Base-by-base conservation (phyloP, 2,329 filamentous ascomycete species). In the Scedosporium minutisporum region DNA sequence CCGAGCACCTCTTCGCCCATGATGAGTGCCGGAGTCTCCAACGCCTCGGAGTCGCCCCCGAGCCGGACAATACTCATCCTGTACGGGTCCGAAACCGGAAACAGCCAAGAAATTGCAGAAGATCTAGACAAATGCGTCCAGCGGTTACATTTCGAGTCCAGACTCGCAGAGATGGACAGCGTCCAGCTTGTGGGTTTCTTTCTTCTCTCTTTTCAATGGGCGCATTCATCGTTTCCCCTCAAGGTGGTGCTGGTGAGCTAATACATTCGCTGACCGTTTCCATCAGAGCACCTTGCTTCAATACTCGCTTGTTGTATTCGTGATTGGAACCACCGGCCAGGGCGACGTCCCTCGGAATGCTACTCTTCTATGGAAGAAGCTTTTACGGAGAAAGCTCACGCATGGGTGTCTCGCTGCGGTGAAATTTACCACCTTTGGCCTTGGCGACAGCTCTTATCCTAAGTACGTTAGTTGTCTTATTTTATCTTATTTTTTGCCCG, bases 71-170 rank as follows among this genome's bases (percentile, higher is more conserved):
- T 83, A 59, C 83, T 96, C 67, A 81, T 99, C 63, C 82, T 96
- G 41, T 99, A 96, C 76, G 95, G 91, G 62, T 96, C 93, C 46
- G 95, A 99, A 78, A 97, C 93, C 23, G 95, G 95, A 63, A 97
- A 95, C 71, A 88, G 91, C 62, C 90, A 96, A 74, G 93, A 97
- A 75, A 85, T 93, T 66, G 93, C 95, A 21, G 87, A 91, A 69
- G 91, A 97, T 72, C 78, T 97, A 65, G 90, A 88, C 46, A 81
- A 87, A 48, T 75, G 90, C 66, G 83, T 86, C 42, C 87, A 93
- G 75, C 83, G 93, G 38, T 77, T 97, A 63, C 90, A 87, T 69
- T 97, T 97, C 74, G 75, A 82, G 65, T 90, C 88, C 23, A 81
- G 83, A 60, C 85, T 96, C 25, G 83, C 86, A 63, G 91, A 93